These are phyloP conservation scores for Spongispora temasekensis DNA, from an alignment of 1,284 basidiomycete species.

Conservation along the genomic window DNA sequence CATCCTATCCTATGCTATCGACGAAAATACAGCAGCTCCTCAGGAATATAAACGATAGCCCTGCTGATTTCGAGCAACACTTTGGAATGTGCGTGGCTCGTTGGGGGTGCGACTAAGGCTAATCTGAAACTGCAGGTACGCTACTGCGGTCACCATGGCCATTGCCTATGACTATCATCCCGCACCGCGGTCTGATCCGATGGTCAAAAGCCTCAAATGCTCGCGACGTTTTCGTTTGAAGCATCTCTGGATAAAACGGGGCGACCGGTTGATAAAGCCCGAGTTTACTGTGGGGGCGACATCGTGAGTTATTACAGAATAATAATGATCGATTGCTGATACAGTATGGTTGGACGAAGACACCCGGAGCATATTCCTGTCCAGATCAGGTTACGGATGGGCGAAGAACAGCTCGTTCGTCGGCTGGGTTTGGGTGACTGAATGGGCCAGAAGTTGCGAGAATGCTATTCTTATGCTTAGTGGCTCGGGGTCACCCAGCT, in stretches of 20 bases:
- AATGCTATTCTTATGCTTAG: too few relatives aligned
- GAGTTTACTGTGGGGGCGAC: conserved; percentile 2
- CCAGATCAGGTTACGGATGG: background rate
- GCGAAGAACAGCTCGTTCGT: background rate
- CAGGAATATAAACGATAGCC: background rate
- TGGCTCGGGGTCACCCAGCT: too few relatives aligned
- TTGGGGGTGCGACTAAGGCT: too few relatives aligned
- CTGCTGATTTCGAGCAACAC: background rate
- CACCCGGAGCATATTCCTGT: background rate
- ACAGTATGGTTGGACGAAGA: background rate
- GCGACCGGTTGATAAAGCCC: background rate
- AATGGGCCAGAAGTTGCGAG: too few relatives aligned
- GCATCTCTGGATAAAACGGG: conserved; percentile 8
- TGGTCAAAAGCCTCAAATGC: conserved; percentile 1
- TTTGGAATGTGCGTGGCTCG: background rate
- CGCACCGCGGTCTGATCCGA: background rate
- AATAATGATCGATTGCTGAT: too few relatives aligned
- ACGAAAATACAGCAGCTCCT: background rate
- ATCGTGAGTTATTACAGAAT: conserved; percentile 2
- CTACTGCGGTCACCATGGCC: background rate
- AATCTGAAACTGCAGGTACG: too few relatives aligned
- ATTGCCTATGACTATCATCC: background rate
- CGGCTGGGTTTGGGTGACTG: background rate
- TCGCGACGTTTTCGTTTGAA: conserved; percentile 10
- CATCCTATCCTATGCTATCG: background rate